phyloP scores from a whole-genome alignment of 768 basidiomycete genomes.

The Leccinum ochraceum region DNA sequence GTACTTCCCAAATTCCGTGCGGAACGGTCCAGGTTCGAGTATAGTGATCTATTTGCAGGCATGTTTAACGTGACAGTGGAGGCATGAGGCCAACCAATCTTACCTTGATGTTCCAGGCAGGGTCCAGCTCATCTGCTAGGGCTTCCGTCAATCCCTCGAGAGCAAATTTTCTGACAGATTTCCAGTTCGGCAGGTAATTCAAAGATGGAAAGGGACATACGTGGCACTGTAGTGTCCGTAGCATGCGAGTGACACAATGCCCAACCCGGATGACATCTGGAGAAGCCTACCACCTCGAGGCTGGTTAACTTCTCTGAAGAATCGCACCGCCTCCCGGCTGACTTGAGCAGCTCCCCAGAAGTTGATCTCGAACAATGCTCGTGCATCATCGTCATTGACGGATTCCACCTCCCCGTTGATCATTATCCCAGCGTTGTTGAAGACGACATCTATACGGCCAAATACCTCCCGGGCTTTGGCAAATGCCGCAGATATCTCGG shows the following conservation, averaged over 20 bases:
- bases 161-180: slow-evolving; percentile 19
- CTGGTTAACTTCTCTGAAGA: slow-evolving; percentile 40
- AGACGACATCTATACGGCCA: slow-evolving; percentile 39
- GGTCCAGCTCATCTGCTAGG: slow-evolving; percentile 9
- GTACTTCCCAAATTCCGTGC: not conserved
- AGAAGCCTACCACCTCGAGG: slow-evolving; percentile 37
- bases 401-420: slow-evolving; percentile 37
- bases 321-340: slow-evolving; percentile 32
- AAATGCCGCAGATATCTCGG: slow-evolving; percentile 32
- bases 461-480: slow-evolving; percentile 30
- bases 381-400: slow-evolving; percentile 31
- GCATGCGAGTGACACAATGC: slow-evolving; percentile 10
- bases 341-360: slow-evolving; percentile 36
- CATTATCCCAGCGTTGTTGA: slow-evolving; percentile 39
- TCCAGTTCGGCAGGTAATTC: not conserved
- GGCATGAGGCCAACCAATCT: not conserved
- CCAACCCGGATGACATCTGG: slow-evolving; percentile 35
- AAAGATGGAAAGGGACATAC: slow-evolving; percentile 12
- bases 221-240: slow-evolving; percentile 28
- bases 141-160: slow-evolving; percentile 32
- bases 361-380: slow-evolving; percentile 40
- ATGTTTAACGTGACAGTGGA: not conserved
- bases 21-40: slow-evolving; percentile 24
- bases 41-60: slow-evolving; percentile 19
- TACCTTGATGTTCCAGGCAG: slow-evolving; percentile 26